Conservation (phyloP, 2,329 filamentous ascomycete genomes). For the Bipolaris zeicola region DNA sequence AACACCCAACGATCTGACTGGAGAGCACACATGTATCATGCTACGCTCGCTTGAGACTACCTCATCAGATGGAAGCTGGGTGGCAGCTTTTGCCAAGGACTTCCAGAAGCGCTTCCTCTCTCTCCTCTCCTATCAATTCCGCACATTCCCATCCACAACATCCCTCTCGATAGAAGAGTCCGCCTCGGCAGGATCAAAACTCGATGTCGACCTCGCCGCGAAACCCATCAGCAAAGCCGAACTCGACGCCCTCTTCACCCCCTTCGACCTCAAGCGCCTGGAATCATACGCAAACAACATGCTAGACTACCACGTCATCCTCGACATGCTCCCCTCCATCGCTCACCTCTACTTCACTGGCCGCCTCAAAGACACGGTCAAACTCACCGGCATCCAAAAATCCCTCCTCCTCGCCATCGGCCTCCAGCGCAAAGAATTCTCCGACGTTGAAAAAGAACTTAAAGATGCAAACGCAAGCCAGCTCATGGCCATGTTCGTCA, state of each 20-base stretch:
- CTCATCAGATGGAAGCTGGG: conserved; percentile 73
- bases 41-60: conserved; percentile 71
- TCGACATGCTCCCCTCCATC: conserved; percentile 86
- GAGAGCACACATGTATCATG: conserved; percentile 98
- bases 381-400: conserved; percentile 80
- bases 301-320: conserved; percentile 95
- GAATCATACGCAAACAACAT: conserved; percentile 97
- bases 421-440: conserved; percentile 86
- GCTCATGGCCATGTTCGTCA: conserved; percentile 95
- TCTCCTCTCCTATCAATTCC: conserved; percentile 91
- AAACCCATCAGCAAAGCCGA: conserved; percentile 71
- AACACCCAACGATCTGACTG: conserved; percentile 93
- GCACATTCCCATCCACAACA: conserved; percentile 75
- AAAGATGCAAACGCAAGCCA: conserved; percentile 71
- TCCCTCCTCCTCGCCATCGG: conserved; percentile 86
- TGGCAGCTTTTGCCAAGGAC: conserved; percentile 87
- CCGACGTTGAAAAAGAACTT: conserved; percentile 79
- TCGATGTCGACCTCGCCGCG: conserved; percentile 61
- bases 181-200: conserved; percentile 72
- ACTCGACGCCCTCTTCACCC: conserved; percentile 78
- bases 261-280: conserved; percentile 92
- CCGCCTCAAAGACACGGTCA: conserved; percentile 69
- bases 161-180: conserved; percentile 89
- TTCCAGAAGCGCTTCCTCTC: conserved; percentile 94
- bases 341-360: conserved; percentile 85